phyloP scores from a whole-genome alignment of 2,329 filamentous ascomycete species.

The Coniochaeta sp. region DNA sequence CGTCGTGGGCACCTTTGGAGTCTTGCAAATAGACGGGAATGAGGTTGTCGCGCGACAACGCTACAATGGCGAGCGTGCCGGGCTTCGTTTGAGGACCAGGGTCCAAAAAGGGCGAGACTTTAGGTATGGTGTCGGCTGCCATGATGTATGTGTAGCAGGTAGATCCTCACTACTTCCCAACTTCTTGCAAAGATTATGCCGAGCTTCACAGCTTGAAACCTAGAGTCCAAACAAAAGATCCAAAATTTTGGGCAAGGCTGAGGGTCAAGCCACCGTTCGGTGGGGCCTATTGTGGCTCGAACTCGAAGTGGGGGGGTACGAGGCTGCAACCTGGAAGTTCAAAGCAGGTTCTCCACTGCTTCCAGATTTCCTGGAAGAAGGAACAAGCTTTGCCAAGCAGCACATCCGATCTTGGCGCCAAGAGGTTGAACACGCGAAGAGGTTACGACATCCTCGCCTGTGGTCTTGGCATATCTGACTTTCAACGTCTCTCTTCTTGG shows the following conservation, averaged over 20 bases:
- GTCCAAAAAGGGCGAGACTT: slow-evolving; percentile 69
- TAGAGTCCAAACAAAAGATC: neutral
- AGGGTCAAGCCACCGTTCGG: slow-evolving; percentile 1
- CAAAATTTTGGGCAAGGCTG: neutral
- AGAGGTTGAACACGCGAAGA: neutral
- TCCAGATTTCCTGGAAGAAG: neutral
- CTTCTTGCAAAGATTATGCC: neutral
- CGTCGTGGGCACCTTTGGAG: slow-evolving; percentile 55
- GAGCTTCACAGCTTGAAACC: neutral
- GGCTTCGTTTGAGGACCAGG: slow-evolving; percentile 55
- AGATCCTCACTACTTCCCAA: neutral
- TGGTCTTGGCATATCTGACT: neutral
- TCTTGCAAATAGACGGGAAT: slow-evolving; percentile 65
- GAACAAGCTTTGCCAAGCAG: slow-evolving; percentile 7
- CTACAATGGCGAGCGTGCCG: slow-evolving; percentile 70
- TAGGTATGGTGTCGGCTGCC: slow-evolving; percentile 4
- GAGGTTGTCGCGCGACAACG: slow-evolving; percentile 81
- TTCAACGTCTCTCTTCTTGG: neutral
- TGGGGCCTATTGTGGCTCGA: neutral
- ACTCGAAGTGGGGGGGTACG: neutral
- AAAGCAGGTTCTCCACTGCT: neutral
- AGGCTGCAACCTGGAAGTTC: neutral
- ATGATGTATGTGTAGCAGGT: slow-evolving; percentile 6
- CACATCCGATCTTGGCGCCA: neutral
- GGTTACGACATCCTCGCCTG: neutral